A percentile compares a stretch with the other conserved stretches of the same genome.
Conservation (phyloP, 208 protist genomes). For the Leishmania amazonensis region DNA sequence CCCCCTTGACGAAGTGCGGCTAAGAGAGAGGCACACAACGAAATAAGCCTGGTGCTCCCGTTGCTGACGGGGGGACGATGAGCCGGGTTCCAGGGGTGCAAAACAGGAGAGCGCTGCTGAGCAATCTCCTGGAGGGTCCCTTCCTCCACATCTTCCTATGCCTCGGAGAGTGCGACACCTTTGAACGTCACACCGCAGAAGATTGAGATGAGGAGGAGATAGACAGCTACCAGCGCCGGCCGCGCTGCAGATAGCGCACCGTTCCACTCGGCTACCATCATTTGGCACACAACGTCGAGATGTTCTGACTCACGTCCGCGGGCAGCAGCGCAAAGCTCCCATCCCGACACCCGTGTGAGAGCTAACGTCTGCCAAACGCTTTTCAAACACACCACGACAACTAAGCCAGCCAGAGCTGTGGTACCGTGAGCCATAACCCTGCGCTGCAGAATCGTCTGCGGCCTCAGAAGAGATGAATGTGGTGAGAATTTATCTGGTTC, state of each 20-base stretch:
- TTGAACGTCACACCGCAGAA: slow-evolving; percentile 28
- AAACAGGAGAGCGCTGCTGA: neutral
- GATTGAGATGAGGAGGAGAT: slow-evolving; percentile 20
- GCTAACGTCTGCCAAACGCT: slow-evolving; percentile 28
- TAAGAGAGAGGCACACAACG: neutral
- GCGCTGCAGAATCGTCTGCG: slow-evolving; percentile 31
- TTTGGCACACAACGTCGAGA: slow-evolving; percentile 3
- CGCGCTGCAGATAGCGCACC: slow-evolving; percentile 19
- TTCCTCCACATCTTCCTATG: neutral
- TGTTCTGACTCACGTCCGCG: neutral
- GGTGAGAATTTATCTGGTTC: neutral
- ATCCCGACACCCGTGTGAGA: slow-evolving; percentile 3
- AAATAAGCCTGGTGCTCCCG: neutral
- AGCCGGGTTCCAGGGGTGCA: neutral
- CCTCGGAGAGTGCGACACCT: slow-evolving; percentile 3
- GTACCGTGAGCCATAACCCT: slow-evolving; percentile 32
- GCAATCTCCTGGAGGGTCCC: neutral
- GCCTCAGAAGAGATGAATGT: slow-evolving; percentile 4
- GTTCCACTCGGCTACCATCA: slow-evolving; percentile 33
- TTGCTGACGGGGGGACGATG: neutral
- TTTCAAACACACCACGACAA: slow-evolving; percentile 28
- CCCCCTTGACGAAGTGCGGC: neutral
- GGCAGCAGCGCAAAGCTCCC: slow-evolving; percentile 7
- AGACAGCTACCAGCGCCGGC: slow-evolving; percentile 16
- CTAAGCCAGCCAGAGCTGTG: slow-evolving; percentile 18